Conservation (phyloP, 805 yeast genomes). For the Komagataella kurtzmanii region DNA sequence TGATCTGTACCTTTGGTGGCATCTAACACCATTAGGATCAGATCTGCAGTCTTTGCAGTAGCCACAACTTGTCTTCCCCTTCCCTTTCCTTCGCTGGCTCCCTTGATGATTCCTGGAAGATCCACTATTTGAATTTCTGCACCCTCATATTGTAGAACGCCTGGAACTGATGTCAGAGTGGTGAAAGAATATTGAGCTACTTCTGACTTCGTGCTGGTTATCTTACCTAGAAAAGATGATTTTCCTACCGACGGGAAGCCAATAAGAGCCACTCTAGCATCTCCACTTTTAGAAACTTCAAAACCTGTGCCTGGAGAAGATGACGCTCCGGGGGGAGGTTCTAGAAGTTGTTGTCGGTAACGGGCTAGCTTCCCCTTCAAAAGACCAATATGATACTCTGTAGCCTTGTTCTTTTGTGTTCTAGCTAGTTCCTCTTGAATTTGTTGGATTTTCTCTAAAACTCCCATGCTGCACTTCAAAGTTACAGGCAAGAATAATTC, state of each 20-base stretch:
- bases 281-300: constrained; percentile 92
- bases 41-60: constrained; percentile 89
- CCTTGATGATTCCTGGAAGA: constrained; percentile 92
- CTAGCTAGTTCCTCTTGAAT: constrained; percentile 90
- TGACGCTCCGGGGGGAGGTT: constrained; percentile 69
- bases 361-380: constrained; percentile 91
- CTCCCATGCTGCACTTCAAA: constrained; percentile 7
- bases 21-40: constrained; percentile 86
- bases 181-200: constrained; percentile 94
- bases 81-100: constrained; percentile 95
- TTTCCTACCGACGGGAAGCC: constrained; percentile 98
- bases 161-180: constrained; percentile 92
- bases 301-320: constrained; percentile 69
- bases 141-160: constrained; percentile 88
- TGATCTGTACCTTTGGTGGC: constrained; percentile 92
- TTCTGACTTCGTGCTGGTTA: constrained; percentile 88
- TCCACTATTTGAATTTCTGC: constrained; percentile 97
- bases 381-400: constrained; percentile 92
- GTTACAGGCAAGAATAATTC: neutral
- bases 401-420: constrained; percentile 95
- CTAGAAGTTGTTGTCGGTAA: constrained; percentile 79
- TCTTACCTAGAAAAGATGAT: constrained; percentile 76
- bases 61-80: constrained; percentile 96
- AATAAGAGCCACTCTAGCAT: constrained; percentile 88
- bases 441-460: constrained; percentile 63